phyloP scores from a whole-genome alignment of 768 basidiomycete species.

The Chalciporus piperatus region DNA sequence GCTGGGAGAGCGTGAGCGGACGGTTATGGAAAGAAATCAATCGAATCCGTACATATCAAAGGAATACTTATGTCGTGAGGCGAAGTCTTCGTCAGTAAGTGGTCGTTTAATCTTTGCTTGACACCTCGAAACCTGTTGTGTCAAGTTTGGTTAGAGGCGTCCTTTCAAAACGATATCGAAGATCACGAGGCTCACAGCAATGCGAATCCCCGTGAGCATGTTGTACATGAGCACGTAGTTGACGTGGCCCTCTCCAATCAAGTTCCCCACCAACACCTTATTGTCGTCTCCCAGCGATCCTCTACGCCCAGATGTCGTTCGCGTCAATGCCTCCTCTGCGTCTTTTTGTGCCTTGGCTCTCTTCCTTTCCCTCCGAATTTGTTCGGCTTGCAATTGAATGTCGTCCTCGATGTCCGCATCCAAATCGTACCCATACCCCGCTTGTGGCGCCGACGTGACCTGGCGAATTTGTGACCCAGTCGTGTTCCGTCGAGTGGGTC shows the following conservation, averaged over 20 bases:
- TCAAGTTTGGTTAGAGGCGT: constrained; percentile 5
- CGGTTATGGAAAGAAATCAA: neutral
- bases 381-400: constrained; percentile 87
- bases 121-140: constrained; percentile 80
- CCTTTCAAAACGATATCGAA: neutral
- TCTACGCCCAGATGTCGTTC: constrained; percentile 20
- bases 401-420: constrained; percentile 46
- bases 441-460: constrained; percentile 28
- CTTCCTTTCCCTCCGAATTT: constrained; percentile 81
- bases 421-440: constrained; percentile 37
- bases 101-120: constrained; percentile 92
- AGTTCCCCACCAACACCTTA: constrained; percentile 80
- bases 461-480: constrained; percentile 50
- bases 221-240: constrained; percentile 99
- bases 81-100: constrained; percentile 83
- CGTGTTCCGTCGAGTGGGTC: constrained; percentile 64
- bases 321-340: constrained; percentile 56
- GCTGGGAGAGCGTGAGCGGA: constrained; percentile 38
- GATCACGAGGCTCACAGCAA: constrained; percentile 59
- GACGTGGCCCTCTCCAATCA: constrained; percentile 97
- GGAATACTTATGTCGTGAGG: constrained; percentile 88
- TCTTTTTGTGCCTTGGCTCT: constrained; percentile 64
- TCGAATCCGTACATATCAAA: constrained; percentile 81
- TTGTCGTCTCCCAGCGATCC: constrained; percentile 41
- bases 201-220: constrained; percentile 98